Evolutionary conservation across 768 basidiomycete species (phyloP), one percentile per base, ranked within the genome.

Genomic region (Pulveroboletus sp.): DNA sequence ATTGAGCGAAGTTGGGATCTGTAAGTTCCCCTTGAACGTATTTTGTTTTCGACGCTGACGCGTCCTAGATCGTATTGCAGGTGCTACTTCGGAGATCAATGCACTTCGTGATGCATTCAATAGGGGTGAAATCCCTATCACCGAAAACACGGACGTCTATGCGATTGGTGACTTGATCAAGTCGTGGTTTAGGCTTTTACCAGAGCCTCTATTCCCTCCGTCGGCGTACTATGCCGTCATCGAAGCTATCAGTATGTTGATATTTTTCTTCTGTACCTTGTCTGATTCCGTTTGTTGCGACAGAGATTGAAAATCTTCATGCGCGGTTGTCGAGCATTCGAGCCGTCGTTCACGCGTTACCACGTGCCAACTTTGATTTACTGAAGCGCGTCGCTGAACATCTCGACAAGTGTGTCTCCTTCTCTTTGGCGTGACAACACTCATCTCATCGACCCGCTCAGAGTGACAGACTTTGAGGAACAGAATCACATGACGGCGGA

Each of bases 401-500:
- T 66, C 75, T 94, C n/a, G 89, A 93, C 68, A 81, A 73, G 83
- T 82, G 25, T 17, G 74, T 69, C 25, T 32, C 31, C 29, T 32
- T 16, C 17, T 20, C 32, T 33, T 14, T 11, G 19, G 9, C 27
- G 10, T 50, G 33, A 38, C 20, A 12, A 31, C 13, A 25, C 21
- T 23, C 14, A 25, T 20, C 44, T 51, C 17, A 50, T 44, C 3
- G 17, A 25, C 33, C 23, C 36, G 29, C 39, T 5, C 60, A 88
- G 88, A 61, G 87, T 92, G n/a, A 88, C 89, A 5, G 89, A 92
- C 61, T 89, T 78, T 66, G 90, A 93, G 62, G 90, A 92, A 49
- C 78, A 83, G 41, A 94, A 92, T 58, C 90, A 93, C 51, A 94
- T 94, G 91, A 89, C 87, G 2, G 83, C 88, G 1, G 85, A 91